phyloP scores from a whole-genome alignment of 805 yeast species.

The Teunomyces tritomae region DNA sequence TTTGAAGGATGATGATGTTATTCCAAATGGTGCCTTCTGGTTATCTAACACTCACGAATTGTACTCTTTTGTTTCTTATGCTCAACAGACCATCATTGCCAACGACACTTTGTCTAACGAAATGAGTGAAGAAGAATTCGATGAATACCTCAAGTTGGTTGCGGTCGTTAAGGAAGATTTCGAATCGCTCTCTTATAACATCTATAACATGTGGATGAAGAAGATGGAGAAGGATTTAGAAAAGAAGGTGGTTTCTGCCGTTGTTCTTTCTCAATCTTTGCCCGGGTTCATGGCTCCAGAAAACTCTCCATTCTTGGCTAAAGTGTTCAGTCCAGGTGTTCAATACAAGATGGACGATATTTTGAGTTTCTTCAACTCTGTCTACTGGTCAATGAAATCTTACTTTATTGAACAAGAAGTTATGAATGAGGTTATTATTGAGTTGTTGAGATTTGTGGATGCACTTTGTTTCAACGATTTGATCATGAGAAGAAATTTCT shows the following conservation, averaged over 20 bases:
- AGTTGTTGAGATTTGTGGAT: conserved; percentile 81
- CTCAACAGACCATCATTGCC: conserved; percentile 86
- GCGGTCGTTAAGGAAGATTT: conserved; percentile 92
- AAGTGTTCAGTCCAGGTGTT: conserved; percentile 69
- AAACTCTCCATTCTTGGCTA: conserved; percentile 73
- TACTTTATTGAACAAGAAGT: conserved; percentile 85
- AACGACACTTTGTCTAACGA: conserved; percentile 77
- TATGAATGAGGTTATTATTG: conserved; percentile 78
- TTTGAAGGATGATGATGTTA: conserved; percentile 82
- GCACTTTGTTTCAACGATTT: conserved; percentile 93
- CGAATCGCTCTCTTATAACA: conserved; percentile 87
- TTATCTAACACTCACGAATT: conserved; percentile 93
- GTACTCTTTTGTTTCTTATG: conserved; percentile 90
- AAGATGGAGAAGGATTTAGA: conserved; percentile 88
- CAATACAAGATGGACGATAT: conserved; percentile 94
- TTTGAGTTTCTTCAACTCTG: conserved; percentile 81
- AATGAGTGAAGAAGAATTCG: conserved; percentile 86
- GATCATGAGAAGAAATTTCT: conserved; percentile 88
- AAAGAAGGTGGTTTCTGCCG: conserved; percentile 92
- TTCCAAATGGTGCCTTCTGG: conserved; percentile 96
- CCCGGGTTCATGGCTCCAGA: conserved; percentile 95
- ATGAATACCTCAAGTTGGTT: conserved; percentile 83
- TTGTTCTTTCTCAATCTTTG: conserved; percentile 87
- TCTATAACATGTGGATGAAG: conserved; percentile 96
- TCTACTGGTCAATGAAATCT: conserved; percentile 89